Evolutionary conservation across 148 eudicot species (phyloP).

Genomic region (Polygonum aviculare): DNA sequence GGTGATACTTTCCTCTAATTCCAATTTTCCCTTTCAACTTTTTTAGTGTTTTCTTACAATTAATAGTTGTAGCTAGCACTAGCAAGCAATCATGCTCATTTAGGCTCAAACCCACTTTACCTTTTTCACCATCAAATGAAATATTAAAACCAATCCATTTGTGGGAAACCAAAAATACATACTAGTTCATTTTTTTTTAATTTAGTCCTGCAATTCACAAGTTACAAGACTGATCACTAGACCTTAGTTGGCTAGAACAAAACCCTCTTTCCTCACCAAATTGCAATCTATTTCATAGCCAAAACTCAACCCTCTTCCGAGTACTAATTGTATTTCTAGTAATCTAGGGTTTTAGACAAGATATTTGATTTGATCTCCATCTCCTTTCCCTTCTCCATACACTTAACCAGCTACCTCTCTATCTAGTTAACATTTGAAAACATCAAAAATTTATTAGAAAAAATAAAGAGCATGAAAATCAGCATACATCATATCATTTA

Average conservation of each 20-base stretch:
- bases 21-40: slow-evolving; percentile 7
- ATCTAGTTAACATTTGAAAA: not conserved
- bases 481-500: slow-evolving; percentile 6
- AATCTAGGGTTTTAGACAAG: slow-evolving; percentile 2
- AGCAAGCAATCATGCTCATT: slow-evolving; percentile 8
- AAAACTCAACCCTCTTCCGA: not conserved
- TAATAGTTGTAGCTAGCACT: not conserved
- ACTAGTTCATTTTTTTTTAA: not conserved
- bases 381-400: not conserved
- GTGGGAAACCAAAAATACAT: not conserved
- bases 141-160: slow-evolving; percentile 9
- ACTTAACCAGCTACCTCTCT: not conserved
- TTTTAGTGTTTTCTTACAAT: slow-evolving; percentile 1
- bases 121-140: slow-evolving; percentile 6
- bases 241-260: not conserved
- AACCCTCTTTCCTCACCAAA: not conserved
- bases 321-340: slow-evolving; percentile 4
- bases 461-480: not conserved
- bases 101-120: not conserved
- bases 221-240: not conserved
- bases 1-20: slow-evolving; percentile 2
- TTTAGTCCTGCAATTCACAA: not conserved
- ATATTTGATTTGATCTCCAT: slow-evolving; percentile 9
- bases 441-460: not conserved
- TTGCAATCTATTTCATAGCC: not conserved